Evolutionary conservation across 306 rosid genomes (phyloP).

Genomic region (Cucurbita moschata): DNA sequence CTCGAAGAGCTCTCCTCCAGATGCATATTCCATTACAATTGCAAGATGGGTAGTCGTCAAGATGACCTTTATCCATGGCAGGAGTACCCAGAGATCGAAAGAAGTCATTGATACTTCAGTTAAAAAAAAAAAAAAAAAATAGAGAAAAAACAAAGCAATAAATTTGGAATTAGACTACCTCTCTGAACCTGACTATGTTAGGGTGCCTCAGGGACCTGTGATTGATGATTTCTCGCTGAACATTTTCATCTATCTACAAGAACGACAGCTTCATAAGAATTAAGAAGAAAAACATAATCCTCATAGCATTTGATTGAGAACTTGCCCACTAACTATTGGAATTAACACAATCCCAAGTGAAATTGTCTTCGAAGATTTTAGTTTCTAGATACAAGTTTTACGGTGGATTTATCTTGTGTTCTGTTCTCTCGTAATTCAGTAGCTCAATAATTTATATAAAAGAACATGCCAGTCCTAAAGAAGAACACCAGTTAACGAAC

Average conservation of each 20-base stretch:
- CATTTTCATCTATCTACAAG: constrained; percentile 82
- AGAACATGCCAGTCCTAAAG: neutral
- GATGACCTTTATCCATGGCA: constrained; percentile 32
- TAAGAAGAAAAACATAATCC: constrained; percentile 5
- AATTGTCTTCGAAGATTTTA: neutral
- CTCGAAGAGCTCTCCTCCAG: constrained; percentile 87
- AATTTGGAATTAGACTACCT: constrained; percentile 18
- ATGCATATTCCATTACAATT: constrained; percentile 90
- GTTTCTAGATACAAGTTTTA: neutral
- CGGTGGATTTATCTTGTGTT: neutral
- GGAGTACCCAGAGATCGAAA: neutral
- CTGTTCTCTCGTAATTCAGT: neutral
- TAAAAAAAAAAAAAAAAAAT: neutral
- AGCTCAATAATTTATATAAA: neutral
- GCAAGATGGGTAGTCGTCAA: constrained; percentile 92
- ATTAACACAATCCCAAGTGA: neutral
- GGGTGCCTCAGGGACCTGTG: constrained; percentile 91
- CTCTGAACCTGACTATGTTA: constrained; percentile 76
- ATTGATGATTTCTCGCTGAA: constrained; percentile 79
- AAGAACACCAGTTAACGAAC: neutral
- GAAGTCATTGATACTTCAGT: neutral
- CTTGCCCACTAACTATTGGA: neutral
- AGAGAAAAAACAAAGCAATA: neutral
- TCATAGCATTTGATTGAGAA: neutral
- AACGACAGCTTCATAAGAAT: constrained; percentile 12